These are phyloP conservation scores for Pichia terricola DNA, from an alignment of 1,139 yeast species.

Conservation along the genomic window DNA sequence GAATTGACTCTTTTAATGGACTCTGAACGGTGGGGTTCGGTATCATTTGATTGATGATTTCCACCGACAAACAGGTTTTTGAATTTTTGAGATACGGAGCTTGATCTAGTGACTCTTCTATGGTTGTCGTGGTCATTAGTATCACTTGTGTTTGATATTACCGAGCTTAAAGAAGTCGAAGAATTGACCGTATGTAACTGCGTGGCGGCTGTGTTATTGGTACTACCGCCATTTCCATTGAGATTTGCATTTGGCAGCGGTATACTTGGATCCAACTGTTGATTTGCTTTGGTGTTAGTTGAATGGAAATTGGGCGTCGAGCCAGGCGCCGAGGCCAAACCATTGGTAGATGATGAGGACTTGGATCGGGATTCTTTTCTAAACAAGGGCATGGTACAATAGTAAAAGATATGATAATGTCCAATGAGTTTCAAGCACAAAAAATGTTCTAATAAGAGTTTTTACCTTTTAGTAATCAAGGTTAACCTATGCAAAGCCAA, in stretches of 20 bases:
- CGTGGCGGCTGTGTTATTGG: too few relatives aligned
- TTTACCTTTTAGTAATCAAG: too few relatives aligned
- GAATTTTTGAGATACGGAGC: constrained; percentile 23
- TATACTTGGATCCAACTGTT: background rate
- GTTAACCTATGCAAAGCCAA: too few relatives aligned
- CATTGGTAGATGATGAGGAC: background rate
- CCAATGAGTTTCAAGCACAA: too few relatives aligned
- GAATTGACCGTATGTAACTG: constrained; percentile 1
- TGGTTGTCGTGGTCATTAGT: constrained; percentile 8
- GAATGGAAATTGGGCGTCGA: too few relatives aligned
- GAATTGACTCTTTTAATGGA: constrained; percentile 7
- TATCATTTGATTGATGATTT: background rate
- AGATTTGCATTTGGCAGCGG: too few relatives aligned
- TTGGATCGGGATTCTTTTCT: constrained; percentile 13
- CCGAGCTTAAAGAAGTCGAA: constrained; percentile 7
- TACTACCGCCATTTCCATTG: too few relatives aligned
- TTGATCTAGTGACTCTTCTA: constrained; percentile 13
- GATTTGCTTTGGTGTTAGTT: background rate
- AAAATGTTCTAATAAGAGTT: too few relatives aligned
- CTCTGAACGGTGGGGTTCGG: background rate
- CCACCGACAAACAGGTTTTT: constrained; percentile 20
- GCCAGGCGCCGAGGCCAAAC: too few relatives aligned
- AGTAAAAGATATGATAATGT: too few relatives aligned
- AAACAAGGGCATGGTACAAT: constrained; percentile 14
- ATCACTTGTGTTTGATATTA: constrained; percentile 7